Conservation (phyloP, 257 asterid genomes). For the Fraxinus pennsylvanica region DNA sequence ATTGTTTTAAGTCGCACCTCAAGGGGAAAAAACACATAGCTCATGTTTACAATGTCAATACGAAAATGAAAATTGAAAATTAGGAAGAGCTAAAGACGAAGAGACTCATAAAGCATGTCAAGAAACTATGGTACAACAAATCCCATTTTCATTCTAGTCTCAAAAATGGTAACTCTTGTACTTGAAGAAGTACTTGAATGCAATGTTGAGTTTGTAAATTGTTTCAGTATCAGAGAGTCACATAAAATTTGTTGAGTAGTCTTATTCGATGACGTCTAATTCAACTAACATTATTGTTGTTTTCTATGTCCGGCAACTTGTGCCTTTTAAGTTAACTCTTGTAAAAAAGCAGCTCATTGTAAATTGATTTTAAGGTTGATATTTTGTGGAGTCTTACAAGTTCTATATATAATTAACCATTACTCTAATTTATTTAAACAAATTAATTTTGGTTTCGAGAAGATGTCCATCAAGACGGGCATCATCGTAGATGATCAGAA, state of each 20-base stretch:
- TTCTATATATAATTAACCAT: too few species aligned
- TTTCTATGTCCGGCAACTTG: not conserved
- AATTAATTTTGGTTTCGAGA: too few species aligned
- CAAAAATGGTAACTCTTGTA: too few species aligned
- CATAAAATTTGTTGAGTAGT: not conserved
- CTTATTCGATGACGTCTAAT: not conserved
- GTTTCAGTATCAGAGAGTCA: not conserved
- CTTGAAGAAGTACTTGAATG: not conserved
- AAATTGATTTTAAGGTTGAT: too few species aligned
- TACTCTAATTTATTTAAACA: too few species aligned
- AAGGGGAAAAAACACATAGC: constrained; percentile 46
- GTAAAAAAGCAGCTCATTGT: not conserved
- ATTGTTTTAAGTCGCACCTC: constrained; percentile 39
- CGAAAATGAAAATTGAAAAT: not conserved
- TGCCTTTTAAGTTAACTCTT: too few species aligned
- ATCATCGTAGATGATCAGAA: too few species aligned
- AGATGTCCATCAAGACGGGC: too few species aligned
- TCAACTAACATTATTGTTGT: not conserved
- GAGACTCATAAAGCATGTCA: not conserved
- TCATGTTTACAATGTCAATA: not conserved
- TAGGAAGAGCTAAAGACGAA: not conserved
- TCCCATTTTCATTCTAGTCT: not conserved
- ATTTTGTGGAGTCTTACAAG: too few species aligned
- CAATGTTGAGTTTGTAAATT: not conserved
- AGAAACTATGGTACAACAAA: not conserved